phyloP scores from a whole-genome alignment of 2,329 filamentous ascomycete genomes.

The Talaromyces albobiverticillius region DNA sequence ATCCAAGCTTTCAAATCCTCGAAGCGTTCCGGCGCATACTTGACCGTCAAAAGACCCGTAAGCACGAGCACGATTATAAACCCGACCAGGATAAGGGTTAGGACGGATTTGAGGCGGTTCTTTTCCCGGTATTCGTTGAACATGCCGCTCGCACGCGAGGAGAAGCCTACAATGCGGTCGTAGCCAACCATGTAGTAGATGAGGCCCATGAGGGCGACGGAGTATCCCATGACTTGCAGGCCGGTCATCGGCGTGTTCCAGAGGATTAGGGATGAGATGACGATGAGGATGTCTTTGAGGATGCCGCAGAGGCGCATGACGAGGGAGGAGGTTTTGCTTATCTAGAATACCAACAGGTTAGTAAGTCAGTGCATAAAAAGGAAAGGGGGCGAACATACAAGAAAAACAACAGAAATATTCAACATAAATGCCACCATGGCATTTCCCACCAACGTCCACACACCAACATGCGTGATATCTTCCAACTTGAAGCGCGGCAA shows the following conservation, averaged over 20 bases:
- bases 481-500: slow-evolving; percentile 62
- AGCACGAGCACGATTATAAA: slow-evolving; percentile 70
- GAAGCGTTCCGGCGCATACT: slow-evolving; percentile 35
- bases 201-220: slow-evolving; percentile 64
- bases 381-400: slow-evolving; percentile 57
- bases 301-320: slow-evolving; percentile 83
- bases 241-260: slow-evolving; percentile 69
- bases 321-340: slow-evolving; percentile 81
- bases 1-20: slow-evolving; percentile 35
- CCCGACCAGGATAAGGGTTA: slow-evolving; percentile 61
- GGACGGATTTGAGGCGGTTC: slow-evolving; percentile 76
- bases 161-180: slow-evolving; percentile 43
- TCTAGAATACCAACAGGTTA: slow-evolving; percentile 48
- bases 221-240: slow-evolving; percentile 74
- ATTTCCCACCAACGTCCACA: slow-evolving; percentile 66
- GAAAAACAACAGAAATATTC: slow-evolving; percentile 78
- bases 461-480: slow-evolving; percentile 65
- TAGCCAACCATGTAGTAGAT: slow-evolving; percentile 68
- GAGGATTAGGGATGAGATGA: slow-evolving; percentile 70
- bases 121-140: slow-evolving; percentile 83
- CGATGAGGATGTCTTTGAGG: slow-evolving; percentile 82
- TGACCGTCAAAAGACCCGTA: slow-evolving; percentile 59
- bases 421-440: slow-evolving; percentile 73
- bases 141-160: slow-evolving; percentile 55
- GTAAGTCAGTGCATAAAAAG: not conserved